Conservation (phyloP, 768 basidiomycete species). For the Lentinus brumalis region DNA sequence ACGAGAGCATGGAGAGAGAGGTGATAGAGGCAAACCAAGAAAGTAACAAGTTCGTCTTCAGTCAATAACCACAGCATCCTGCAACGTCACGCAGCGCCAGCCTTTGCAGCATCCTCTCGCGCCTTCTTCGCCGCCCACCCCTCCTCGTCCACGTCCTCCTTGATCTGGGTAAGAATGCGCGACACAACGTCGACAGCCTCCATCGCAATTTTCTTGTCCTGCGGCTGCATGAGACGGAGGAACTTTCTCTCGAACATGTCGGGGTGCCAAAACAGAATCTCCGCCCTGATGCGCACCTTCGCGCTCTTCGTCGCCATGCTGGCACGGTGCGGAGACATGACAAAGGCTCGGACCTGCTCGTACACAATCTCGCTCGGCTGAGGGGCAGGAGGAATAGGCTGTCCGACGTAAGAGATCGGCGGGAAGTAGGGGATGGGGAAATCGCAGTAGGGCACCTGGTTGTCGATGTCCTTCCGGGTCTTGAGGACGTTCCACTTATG, state of each 20-base stretch:
- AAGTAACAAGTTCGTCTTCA: too few species aligned
- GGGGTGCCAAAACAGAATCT: conserved; percentile 57
- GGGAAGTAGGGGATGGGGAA: conserved; percentile 49
- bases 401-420: background rate
- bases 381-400: conserved; percentile 28
- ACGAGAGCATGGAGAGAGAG: too few species aligned
- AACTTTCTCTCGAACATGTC: conserved; percentile 47
- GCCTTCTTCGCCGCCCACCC: background rate
- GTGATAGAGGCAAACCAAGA: too few species aligned
- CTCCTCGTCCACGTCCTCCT: background rate
- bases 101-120: too few species aligned
- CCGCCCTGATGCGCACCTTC: conserved; percentile 41
- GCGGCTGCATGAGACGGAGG: background rate
- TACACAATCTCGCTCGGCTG: conserved; percentile 38
- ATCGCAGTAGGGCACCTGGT: conserved; percentile 20
- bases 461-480: conserved; percentile 2
- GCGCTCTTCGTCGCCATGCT: conserved; percentile 32
- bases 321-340: conserved; percentile 39
- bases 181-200: conserved; percentile 11
- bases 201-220: conserved; percentile 6
- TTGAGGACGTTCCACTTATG: conserved; percentile 18
- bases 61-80: too few species aligned
- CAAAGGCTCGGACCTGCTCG: conserved; percentile 39
- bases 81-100: too few species aligned
- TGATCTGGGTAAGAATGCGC: background rate